Evolutionary conservation across 208 protist genomes (phyloP), one percentile per base, ranked within the genome.

Genomic region (Trypanosoma melophagium): DNA sequence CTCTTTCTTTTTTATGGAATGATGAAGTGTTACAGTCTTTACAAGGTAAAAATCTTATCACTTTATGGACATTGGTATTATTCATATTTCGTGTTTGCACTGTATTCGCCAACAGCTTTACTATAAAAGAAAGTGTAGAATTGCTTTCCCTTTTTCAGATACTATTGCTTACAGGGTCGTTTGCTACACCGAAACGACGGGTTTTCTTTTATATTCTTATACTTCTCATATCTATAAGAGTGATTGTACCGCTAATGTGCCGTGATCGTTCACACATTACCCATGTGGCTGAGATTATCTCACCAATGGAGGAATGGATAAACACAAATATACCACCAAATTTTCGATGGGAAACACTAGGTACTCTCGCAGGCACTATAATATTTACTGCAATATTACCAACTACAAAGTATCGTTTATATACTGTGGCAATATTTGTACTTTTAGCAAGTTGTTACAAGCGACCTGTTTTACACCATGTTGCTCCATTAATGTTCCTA

Each of bases 71-170:
- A 41, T 45, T 76, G 25, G 2, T 81, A 12, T 69, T 87, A 16
- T 45, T 89, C 24, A 47, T 88, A 3, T 45, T 89, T 28, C 84
- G 84, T 21, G 41, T 86, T 21, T 72, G 68, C 63, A 65, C 61
- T 31, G 66, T 83, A 60, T 84, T 90, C 66, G 83, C 87, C 19
- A 94, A 94, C 71, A 91, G 87, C 66, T 91, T 90, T 64, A 74
- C 87, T 19, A 68, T 89, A 24, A 84, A 87, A 44, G 87, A 94
- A 45, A 81, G 89, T 68, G 76, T 80, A 14, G 83, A 80, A 56
- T 13, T 89, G 25, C 50, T 81, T 28, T 71, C 68, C 31, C 58
- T 87, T 12, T 63, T 88, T 38, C 45, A 69, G 17, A 28, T 79
- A 28, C 49, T 77, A 0, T 66, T 71, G 9, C 9, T 74, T 7